Conservation (phyloP, 352 stramenopile genomes). For the Phytophthora nicotianae region DNA sequence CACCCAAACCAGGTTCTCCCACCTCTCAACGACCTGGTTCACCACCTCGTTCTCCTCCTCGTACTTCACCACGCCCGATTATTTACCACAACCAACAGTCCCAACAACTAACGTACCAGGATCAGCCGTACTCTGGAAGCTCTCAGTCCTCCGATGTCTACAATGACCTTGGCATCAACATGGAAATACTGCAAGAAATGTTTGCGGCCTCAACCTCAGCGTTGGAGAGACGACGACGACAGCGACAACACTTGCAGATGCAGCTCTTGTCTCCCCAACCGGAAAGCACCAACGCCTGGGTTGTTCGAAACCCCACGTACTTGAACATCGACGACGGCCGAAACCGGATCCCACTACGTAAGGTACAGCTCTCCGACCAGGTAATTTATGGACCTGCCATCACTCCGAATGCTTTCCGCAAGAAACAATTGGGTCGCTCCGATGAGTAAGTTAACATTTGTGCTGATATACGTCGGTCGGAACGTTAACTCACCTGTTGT, state of each 20-base stretch:
- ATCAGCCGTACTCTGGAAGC: constrained; percentile 12
- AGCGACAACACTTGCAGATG: constrained; percentile 30
- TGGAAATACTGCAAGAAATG: constrained; percentile 33
- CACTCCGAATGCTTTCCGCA: constrained; percentile 47
- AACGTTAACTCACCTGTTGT: constrained; percentile 3
- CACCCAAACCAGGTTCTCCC: constrained; percentile 20
- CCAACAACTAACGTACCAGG: constrained; percentile 10
- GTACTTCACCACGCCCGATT: constrained; percentile 20
- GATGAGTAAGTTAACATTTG: constrained; percentile 28
- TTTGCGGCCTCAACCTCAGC: constrained; percentile 35
- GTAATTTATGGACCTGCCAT: constrained; percentile 72
- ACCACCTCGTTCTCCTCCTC: constrained; percentile 20
- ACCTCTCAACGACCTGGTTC: constrained; percentile 23
- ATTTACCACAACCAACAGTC: constrained; percentile 27
- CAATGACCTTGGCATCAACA: constrained; percentile 29
- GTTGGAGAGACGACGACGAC: constrained; percentile 32
- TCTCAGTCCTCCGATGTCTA: constrained; percentile 7
- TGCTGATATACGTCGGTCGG: neutral
- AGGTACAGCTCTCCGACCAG: constrained; percentile 54
- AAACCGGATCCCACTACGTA: constrained; percentile 66
- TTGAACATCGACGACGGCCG: constrained; percentile 61
- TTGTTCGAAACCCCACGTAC: constrained; percentile 26
- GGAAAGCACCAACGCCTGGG: constrained; percentile 24
- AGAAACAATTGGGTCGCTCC: constrained; percentile 11
- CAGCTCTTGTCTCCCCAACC: constrained; percentile 20